These are phyloP conservation scores for Annulohypoxylon nitens DNA, from an alignment of 495 filamentous ascomycete genomes.

Conservation along the genomic window DNA sequence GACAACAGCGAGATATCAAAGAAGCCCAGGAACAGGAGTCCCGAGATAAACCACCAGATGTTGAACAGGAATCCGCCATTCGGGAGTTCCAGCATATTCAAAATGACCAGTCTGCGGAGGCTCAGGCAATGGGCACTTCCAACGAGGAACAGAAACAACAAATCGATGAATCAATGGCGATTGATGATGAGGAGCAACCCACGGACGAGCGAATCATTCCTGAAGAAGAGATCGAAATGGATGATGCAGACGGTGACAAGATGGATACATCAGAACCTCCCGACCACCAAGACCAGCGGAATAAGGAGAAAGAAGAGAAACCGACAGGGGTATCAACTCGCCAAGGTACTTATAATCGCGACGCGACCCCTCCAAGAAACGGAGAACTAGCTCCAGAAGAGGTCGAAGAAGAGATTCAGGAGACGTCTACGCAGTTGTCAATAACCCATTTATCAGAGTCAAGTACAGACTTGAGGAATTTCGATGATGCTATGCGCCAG, in stretches of 20 bases:
- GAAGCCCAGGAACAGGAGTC: slow-evolving; percentile 74
- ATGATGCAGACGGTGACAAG: slow-evolving; percentile 64
- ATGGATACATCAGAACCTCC: slow-evolving; percentile 49
- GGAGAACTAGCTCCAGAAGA: slow-evolving; percentile 47
- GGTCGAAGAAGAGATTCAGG: slow-evolving; percentile 72
- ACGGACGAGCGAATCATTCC: slow-evolving; percentile 42
- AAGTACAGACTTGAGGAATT: slow-evolving; percentile 51
- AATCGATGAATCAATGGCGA: slow-evolving; percentile 85
- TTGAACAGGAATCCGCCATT: slow-evolving; percentile 69
- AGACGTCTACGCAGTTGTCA: slow-evolving; percentile 80
- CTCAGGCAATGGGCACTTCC: slow-evolving; percentile 91
- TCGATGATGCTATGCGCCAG: slow-evolving; percentile 77
- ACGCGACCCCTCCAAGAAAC: slow-evolving; percentile 36
- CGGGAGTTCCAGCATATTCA: slow-evolving; percentile 90
- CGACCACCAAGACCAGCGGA: slow-evolving; percentile 56
- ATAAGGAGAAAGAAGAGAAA: slow-evolving; percentile 57
- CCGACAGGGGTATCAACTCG: slow-evolving; percentile 62
- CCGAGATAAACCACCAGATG: slow-evolving; percentile 59
- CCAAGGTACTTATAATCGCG: slow-evolving; percentile 60
- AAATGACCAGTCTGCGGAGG: slow-evolving; percentile 83
- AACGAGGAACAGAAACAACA: slow-evolving; percentile 86
- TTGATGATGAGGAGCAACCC: slow-evolving; percentile 75
- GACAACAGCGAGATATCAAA: slow-evolving; percentile 81
- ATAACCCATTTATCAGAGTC: slow-evolving; percentile 73
- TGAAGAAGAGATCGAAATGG: slow-evolving; percentile 65